Evolutionary conservation across 1,284 basidiomycete species (phyloP), one percentile per base, ranked within the genome.

Genomic region (Microbotryum silenes-acaulis): DNA sequence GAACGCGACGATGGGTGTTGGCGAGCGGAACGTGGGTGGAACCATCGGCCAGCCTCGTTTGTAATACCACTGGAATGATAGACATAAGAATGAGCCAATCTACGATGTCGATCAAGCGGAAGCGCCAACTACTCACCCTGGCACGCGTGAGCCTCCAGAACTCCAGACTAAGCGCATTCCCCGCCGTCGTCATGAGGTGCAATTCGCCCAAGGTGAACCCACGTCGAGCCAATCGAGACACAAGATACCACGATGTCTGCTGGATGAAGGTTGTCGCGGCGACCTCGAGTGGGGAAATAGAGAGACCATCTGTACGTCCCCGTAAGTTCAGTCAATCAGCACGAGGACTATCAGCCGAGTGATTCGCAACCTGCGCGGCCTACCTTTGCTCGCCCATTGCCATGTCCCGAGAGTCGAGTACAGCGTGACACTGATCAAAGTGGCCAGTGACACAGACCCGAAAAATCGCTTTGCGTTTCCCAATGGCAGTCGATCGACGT

Each of bases 151-250:
- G 33, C 7, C 72, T 57, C 68, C 69, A 70, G 37, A 72, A 71
- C 51, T 98, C 96, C 79, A 92, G 85, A 70, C 85, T 87, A 44
- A 98, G 74, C 1, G 87, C 86, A 1, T 91, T 89, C 20, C 89
- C 91, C 50, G 91, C 88, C 67, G 89, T 88, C 46, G 87, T 86
- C 18, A 96, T 88, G 25, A 97, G 78, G 21, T 86, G 86, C 12
- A 97, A 81, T 75, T 99, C 96, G 53, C 96, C 96, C 2, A 98
- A 81, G 0, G 94, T 98, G 76, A 97, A 94, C 16, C 89, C 90
- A 27, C 88, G 83, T 69, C 96, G 86, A 0, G 92, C 94, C 42
- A 99, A 80, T 25, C 94, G 83, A 54, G 96, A 83, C 57, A 89
- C 89, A 54, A 88, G 81, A 74, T 97, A 98, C 57, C 97, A 79